These are phyloP conservation scores for Forsythia viridissima DNA, from an alignment of 257 asterid species.

Conservation along the genomic window DNA sequence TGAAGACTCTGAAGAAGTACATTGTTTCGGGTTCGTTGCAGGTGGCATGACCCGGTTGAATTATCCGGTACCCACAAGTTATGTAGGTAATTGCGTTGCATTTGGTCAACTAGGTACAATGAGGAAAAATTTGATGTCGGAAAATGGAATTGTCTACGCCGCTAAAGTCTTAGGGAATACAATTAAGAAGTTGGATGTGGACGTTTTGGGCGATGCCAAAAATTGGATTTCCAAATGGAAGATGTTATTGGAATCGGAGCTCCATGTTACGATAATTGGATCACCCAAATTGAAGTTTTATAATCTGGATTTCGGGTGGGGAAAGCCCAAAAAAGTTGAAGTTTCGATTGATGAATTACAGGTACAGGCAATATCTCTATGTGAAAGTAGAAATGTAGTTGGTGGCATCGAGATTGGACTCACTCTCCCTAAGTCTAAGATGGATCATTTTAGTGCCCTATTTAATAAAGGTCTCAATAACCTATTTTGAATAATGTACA, in stretches of 20 bases:
- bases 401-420: constrained; percentile 47
- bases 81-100: constrained; percentile 43
- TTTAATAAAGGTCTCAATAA: constrained; percentile 23
- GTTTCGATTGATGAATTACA: constrained; percentile 28
- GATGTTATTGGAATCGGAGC: constrained; percentile 32
- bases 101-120: constrained; percentile 25
- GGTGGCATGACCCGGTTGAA: constrained; percentile 40
- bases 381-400: constrained; percentile 32
- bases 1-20: neutral
- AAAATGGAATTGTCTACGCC: constrained; percentile 30
- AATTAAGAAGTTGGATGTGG: constrained; percentile 34
- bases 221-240: constrained; percentile 47
- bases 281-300: constrained; percentile 42
- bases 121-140: constrained; percentile 22
- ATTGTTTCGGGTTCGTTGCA: constrained; percentile 41
- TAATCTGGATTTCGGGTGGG: constrained; percentile 55
- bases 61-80: constrained; percentile 24
- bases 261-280: constrained; percentile 36
- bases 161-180: constrained; percentile 39
- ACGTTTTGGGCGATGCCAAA: constrained; percentile 25
- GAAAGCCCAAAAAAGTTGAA: constrained; percentile 39
- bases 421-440: constrained; percentile 20
- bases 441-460: constrained; percentile 28
- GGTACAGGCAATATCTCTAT: constrained; percentile 35
- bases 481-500: neutral